Conservation (phyloP, 2,329 filamentous ascomycete species). For the Graphilbum sp. region DNA sequence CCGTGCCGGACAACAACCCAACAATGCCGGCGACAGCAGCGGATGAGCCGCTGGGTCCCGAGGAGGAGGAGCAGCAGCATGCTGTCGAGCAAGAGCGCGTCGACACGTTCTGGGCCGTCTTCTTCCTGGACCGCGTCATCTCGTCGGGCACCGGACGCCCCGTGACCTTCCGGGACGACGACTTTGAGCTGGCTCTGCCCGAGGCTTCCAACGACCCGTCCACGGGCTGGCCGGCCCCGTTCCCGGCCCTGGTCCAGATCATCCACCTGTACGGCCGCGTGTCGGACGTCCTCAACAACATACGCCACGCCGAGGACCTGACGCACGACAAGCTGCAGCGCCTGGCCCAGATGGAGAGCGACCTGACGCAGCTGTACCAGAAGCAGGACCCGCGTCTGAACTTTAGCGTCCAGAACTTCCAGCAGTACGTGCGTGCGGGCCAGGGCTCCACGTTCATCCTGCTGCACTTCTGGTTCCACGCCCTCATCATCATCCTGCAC, state of each 20-base stretch:
- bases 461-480: conserved; percentile 80
- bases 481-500: conserved; percentile 69
- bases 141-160: conserved; percentile 75
- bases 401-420: conserved; percentile 77
- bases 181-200: conserved; percentile 65
- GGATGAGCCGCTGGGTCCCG: conserved; percentile 23
- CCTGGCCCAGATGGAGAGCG: conserved; percentile 62
- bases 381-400: conserved; percentile 57
- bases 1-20: neutral
- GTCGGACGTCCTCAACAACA: conserved; percentile 70
- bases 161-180: conserved; percentile 68
- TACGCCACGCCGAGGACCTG: conserved; percentile 56
- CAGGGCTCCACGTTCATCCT: conserved; percentile 80
- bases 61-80: conserved; percentile 41
- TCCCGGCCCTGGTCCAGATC: conserved; percentile 66
- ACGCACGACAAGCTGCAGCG: conserved; percentile 57
- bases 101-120: conserved; percentile 82
- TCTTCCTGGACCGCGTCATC: conserved; percentile 73
- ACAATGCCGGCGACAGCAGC: too few relatives aligned
- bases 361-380: conserved; percentile 58
- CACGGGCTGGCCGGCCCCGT: conserved; percentile 59
- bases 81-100: conserved; percentile 66
- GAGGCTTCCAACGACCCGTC: conserved; percentile 30
- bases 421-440: conserved; percentile 62
- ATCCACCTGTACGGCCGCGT: conserved; percentile 75